Base-by-base conservation (phyloP, 352 stramenopile genomes). In the Pythium dissimile region DNA sequence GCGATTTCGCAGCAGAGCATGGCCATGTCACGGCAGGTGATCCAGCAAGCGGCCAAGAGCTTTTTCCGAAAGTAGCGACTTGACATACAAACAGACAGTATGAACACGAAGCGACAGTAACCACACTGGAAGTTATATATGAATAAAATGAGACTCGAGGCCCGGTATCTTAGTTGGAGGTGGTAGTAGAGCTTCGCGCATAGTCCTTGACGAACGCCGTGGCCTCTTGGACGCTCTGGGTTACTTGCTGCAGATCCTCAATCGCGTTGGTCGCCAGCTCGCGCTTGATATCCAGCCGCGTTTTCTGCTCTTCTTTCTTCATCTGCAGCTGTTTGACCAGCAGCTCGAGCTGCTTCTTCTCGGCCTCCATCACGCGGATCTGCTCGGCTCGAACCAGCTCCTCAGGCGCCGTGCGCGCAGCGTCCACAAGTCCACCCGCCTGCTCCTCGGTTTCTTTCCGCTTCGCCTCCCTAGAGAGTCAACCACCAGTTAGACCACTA, bases 1-100 rank as follows among this genome's bases (percentile, higher is more conserved):
- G 72, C 59, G 37, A 73, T 64, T 24, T 91, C 80, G 35, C 75
- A 91, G 54, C 75, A 90, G 49, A 91, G 76, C 59, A 73, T 91
- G 58, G 70, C 73, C 21, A 62, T 77, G 35, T 91, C 79, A 8
- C 69, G 73, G 13, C 71, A 84, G 41, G 69, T 88, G 0, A 73
- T 90, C 26, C 77, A 91, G 61, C 66, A 88, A 13, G 80, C 83
- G 11, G 75, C 80, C 15, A 76, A 88, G 48, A 81, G 51, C 31
- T 89, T 91, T 54, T 91, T 91, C 54, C 68, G 48, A 35, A 55
- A 55, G 48, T 55, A 55, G 34, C 77, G 20, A 65, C 42, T 27
- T 57, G 39, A 24, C n/a, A 38, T 47, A 50, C 11, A 47, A 13
- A 47, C 45, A 54, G 4, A n/a, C 24, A 13, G 45, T 62, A 21